Evolutionary conservation across 129 eudicot genomes (phyloP), one percentile per base, ranked within the genome.

Genomic region (Escallonia rubra): DNA sequence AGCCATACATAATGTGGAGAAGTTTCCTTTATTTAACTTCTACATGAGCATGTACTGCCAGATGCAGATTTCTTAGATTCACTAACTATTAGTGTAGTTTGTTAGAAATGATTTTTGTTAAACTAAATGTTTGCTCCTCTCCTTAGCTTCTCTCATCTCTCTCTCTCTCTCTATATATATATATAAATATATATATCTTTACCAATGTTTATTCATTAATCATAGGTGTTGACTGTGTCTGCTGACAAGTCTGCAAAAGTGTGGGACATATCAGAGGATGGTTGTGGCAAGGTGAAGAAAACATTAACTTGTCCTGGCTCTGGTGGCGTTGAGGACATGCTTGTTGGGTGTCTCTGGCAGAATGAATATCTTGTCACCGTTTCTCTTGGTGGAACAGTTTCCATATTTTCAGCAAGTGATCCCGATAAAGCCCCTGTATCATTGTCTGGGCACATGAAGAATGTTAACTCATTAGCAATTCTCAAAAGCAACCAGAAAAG

Each of bases 281-380:
- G 85, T 50, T 78, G 74, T 39, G 98, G 98, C 56, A 81, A 54
- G 13, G 70, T 89, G 68, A 76, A 78, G 43, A 86, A 82, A 68
- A 89, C 96, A 6, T 75, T 89, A 62, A 58, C 78, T 48, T 81
- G 94, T 76, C 91, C 96, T 55, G 87, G 84, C 51, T 66, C 90
- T 14, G 96, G 96, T 69, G 91, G 95, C 71, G 88, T 89, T 39
- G 96, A 93, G 2, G 98, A 93, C 77, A 93, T 93, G 98, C 71
- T 89, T 40, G 98, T 93, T 65, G 98, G 98, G 64, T 84, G 98
- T 69, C 85, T 93, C 23, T 93, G 96, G 98, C 95, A 86, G 74
- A 93, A 89, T 77, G 91, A 93, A 60, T 72, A 78, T 47, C 75
- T 93, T 41, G 87, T 93, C 59, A 86, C 88, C 55, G 90, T 93